A percentile compares a stretch with the other conserved stretches of the same genome.
phyloP scores from a whole-genome alignment of 495 filamentous ascomycete genomes.

The Bryoglossum gracile region DNA sequence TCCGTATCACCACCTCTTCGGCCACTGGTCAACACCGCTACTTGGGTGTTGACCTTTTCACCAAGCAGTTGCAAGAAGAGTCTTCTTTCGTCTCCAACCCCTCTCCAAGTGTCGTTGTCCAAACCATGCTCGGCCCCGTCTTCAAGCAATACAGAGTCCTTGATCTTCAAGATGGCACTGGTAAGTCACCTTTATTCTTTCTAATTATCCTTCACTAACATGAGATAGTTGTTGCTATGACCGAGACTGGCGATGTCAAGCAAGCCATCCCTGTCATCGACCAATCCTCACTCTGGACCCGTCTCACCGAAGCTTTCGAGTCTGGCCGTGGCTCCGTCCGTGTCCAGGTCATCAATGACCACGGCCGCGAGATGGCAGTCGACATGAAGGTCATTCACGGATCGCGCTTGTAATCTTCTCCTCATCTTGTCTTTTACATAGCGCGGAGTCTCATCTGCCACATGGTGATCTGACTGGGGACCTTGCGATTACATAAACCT shows the following conservation, averaged over 20 bases:
- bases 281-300: conserved; percentile 78
- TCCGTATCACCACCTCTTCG: conserved; percentile 96
- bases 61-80: conserved; percentile 98
- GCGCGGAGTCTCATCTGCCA: conserved; percentile 16
- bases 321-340: conserved; percentile 89
- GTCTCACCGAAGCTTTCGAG: conserved; percentile 79
- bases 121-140: conserved; percentile 98
- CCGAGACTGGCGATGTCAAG: conserved; percentile 79
- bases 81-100: conserved; percentile 97
- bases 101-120: conserved; percentile 88
- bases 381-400: conserved; percentile 97
- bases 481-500: too few species aligned
- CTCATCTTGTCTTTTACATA: conserved; percentile 18
- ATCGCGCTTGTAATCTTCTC: conserved; percentile 42
- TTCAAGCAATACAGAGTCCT: conserved; percentile 99
- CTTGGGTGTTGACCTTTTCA: conserved; percentile 99
- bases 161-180: conserved; percentile 82
- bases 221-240: conserved; percentile 26
- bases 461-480: conserved; percentile 13
- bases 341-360: conserved; percentile 91
- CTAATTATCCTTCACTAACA: conserved; percentile 40
- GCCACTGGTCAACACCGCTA: conserved; percentile 99
- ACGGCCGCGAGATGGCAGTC: conserved; percentile 89
- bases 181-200: conserved; percentile 12
- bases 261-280: conserved; percentile 87